Percentiles rank a stretch among this genome's conserved stretches.
phyloP scores from a whole-genome alignment of 768 basidiomycete species.

The Mycena leptocephala region DNA sequence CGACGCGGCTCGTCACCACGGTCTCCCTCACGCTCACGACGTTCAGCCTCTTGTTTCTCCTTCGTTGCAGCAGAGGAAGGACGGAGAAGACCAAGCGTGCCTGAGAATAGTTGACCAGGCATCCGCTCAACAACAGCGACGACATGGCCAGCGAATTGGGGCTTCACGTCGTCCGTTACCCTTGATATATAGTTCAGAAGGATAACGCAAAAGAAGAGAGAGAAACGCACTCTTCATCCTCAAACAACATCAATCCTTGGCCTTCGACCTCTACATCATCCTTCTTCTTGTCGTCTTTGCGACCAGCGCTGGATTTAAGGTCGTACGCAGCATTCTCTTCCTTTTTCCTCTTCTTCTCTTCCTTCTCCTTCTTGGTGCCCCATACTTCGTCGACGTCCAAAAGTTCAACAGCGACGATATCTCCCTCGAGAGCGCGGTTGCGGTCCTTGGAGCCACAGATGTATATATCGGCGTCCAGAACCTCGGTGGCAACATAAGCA shows the following conservation, averaged over 20 bases:
- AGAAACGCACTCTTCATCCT: constrained; percentile 90
- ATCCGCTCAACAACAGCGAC: constrained; percentile 99
- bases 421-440: constrained; percentile 97
- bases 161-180: constrained; percentile 98
- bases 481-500: constrained; percentile 98
- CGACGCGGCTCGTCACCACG: constrained; percentile 88
- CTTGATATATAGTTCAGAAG: constrained; percentile 52
- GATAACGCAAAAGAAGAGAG: constrained; percentile 20
- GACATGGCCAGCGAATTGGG: constrained; percentile 98
- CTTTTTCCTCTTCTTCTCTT: constrained; percentile 99
- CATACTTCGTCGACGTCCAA: constrained; percentile 98
- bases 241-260: constrained; percentile 96
- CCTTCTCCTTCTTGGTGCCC: constrained; percentile 99
- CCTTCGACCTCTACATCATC: constrained; percentile 99
- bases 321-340: constrained; percentile 99
- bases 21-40: constrained; percentile 97
- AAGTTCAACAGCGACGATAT: constrained; percentile 98
- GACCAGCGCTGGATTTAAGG: constrained; percentile 77
- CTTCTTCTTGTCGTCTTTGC: constrained; percentile 99
- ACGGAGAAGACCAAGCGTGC: constrained; percentile 94
- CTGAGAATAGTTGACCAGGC: constrained; percentile 98
- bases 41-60: constrained; percentile 98
- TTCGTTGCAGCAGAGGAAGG: constrained; percentile 98
- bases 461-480: constrained; percentile 98
- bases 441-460: constrained; percentile 99